These are phyloP conservation scores for Gastrolobium villosum DNA, from an alignment of 306 rosid genomes.

Conservation along the genomic window DNA sequence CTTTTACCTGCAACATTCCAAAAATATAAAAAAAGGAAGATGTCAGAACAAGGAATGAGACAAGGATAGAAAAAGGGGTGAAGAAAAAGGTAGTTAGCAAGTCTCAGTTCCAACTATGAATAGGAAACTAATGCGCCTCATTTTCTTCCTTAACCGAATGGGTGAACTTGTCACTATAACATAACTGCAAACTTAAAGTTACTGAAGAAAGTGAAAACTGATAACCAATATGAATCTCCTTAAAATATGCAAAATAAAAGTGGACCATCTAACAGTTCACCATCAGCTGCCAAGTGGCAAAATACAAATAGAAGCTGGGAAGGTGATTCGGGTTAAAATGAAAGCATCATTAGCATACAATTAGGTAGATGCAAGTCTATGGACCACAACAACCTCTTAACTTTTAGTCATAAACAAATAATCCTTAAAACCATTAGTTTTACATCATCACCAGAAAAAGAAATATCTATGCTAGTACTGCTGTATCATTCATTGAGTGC, in stretches of 20 bases:
- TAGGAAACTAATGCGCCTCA: not conserved
- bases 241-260: not conserved
- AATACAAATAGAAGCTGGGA: not conserved
- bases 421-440: not conserved
- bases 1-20: constrained; percentile 45
- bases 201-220: not conserved
- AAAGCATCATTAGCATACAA: not conserved
- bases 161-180: not conserved
- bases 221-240: not conserved
- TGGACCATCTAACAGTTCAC: not conserved
- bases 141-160: not conserved
- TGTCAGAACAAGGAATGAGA: constrained; percentile 48
- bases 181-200: constrained; percentile 2
- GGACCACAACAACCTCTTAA: constrained; percentile 8
- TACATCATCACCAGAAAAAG: not conserved
- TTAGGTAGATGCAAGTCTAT: constrained; percentile 1
- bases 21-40: not conserved
- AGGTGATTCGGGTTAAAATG: not conserved
- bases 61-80: not conserved
- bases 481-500: too few species aligned
- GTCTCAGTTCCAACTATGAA: constrained; percentile 4
- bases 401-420: not conserved
- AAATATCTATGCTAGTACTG: too few species aligned
- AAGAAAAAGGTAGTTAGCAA: not conserved
- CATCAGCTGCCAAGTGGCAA: not conserved